Conservation (phyloP, 805 yeast genomes). For the Ogataea henricii region DNA sequence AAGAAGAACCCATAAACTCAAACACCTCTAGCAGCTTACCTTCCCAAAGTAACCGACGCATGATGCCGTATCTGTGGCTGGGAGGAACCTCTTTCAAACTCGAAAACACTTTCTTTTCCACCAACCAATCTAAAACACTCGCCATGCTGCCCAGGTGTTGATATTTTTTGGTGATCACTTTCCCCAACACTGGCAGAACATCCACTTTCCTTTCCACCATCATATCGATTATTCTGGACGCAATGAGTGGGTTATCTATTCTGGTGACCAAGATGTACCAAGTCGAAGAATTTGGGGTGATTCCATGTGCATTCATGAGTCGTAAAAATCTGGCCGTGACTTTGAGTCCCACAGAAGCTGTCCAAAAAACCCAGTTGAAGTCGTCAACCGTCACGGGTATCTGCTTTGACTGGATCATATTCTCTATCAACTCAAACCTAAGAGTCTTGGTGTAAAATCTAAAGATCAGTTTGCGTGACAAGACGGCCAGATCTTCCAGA, state of each 20-base stretch:
- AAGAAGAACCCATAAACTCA: conserved; percentile 1
- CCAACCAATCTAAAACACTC: conserved; percentile 2
- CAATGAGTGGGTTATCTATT: background rate
- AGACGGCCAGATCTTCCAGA: background rate
- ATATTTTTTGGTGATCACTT: background rate
- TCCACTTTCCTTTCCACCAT: background rate
- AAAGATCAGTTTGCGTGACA: background rate
- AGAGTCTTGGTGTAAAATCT: background rate
- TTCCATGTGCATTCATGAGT: background rate
- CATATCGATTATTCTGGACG: background rate
- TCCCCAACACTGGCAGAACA: background rate
- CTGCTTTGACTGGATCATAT: background rate
- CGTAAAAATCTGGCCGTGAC: background rate
- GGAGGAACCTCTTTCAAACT: background rate
- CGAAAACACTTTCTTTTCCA: background rate
- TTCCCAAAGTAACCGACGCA: background rate
- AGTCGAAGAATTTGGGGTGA: conserved; percentile 2
- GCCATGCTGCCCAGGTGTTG: background rate
- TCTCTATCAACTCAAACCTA: background rate
- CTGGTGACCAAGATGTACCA: conserved; percentile 5
- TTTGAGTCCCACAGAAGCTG: background rate
- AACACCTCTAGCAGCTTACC: background rate
- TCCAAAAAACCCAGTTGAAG: conserved; percentile 4
- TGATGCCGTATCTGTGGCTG: background rate
- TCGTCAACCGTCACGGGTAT: conserved; percentile 1